Conservation (phyloP, 140 eudicot genomes). For the Stevia rebaudiana region DNA sequence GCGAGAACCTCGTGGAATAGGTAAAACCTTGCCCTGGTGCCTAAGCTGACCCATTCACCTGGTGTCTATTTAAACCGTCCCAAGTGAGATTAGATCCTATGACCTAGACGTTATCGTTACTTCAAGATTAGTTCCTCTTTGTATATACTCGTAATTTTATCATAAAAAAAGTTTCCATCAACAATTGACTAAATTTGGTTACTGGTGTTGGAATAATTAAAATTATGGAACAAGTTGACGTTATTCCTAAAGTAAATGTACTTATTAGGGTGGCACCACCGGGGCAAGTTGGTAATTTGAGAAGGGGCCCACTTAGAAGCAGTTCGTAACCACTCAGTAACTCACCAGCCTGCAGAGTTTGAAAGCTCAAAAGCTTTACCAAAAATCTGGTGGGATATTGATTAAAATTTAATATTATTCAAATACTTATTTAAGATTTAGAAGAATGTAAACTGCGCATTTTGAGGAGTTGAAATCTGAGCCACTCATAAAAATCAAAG, state of each 20-base stretch:
- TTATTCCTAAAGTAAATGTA: conserved; percentile 6
- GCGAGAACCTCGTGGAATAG: no score
- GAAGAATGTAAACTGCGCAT: not conserved
- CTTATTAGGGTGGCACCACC: conserved; percentile 27
- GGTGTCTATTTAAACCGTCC: no score
- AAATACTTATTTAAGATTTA: not conserved
- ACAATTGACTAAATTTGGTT: not conserved
- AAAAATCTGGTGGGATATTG: not conserved
- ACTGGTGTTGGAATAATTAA: not conserved
- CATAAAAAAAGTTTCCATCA: not conserved
- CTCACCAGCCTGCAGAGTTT: conserved; percentile 20
- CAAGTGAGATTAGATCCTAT: no score
- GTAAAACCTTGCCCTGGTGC: no score
- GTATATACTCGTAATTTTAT: no score
- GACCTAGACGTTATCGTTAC: no score
- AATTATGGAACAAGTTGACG: conserved; percentile 10
- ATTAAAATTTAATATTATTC: not conserved
- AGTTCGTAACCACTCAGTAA: conserved; percentile 16
- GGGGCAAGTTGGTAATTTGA: conserved; percentile 19
- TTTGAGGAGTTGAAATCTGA: conserved; percentile 1
- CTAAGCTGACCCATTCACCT: no score
- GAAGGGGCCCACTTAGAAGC: conserved; percentile 14
- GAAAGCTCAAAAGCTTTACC: conserved; percentile 17
- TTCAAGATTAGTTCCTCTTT: no score
- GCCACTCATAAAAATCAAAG: not conserved